Evolutionary conservation across 2,329 filamentous ascomycete species (phyloP), one percentile per base, ranked within the genome.

Genomic region (Tympanopsis confertula): DNA sequence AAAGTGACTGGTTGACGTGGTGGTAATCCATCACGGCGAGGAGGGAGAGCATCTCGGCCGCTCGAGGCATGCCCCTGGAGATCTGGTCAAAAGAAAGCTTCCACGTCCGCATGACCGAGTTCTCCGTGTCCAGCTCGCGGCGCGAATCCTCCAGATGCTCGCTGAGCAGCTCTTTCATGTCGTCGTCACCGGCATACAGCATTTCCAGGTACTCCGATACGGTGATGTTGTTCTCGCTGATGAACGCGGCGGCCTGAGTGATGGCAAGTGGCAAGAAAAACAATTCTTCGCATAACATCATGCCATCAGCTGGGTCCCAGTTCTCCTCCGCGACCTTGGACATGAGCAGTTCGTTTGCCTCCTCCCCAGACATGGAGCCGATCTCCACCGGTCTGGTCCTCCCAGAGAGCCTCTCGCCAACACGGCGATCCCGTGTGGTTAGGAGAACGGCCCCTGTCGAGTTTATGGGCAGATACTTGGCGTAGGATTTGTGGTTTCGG

Each of bases 61-160:
- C 45, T 19, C 37, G n/a, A 7, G 42, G 42, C 26, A 28, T 39
- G 15, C 41, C 38, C 14, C 36, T 33, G 13, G 20, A 32, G 13
- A 47, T 39, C 15, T 45, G 44, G 18, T 45, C 42, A 19, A 47
- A 45, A 7, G 45, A 47, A 5, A 47, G 19, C 36, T 40, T 41
- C 44, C 44, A 47, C 4, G 44, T 45, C 13, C 38, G 38, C 13
- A 47, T 38, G 5, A 47, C 41, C 19, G 45, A 44, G 36, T 47
- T 48, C 7, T 41, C 41, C 15, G 36, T 44, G 19, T 45, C 41
- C 4, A 20, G 35, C 19, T 47, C 45, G 18, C 45, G 41, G 32
- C 41, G 32, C 12, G 40, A 37, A 20, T 47, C 45, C 24, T 40
- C 36, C 17, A 45, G 37, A 20, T 39, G 37, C 19, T 47, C 40